A percentile compares a stretch with the other conserved stretches of the same genome.
These are phyloP conservation scores for Schizopora paradoxa DNA, from an alignment of 1,284 basidiomycete species.

Conservation along the genomic window DNA sequence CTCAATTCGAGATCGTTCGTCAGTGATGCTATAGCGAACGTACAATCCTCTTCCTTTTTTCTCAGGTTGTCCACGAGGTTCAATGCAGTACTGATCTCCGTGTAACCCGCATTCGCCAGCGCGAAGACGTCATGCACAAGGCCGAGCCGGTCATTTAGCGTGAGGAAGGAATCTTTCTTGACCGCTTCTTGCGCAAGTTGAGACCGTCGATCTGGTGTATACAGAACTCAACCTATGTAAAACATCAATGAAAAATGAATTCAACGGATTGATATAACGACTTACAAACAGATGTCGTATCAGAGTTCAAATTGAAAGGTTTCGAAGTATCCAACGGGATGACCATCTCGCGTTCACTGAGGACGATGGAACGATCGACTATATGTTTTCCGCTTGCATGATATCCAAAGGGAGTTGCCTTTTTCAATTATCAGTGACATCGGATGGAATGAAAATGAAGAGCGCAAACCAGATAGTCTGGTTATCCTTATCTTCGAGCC, in stretches of 20 bases:
- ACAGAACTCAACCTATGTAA: conserved; percentile 74
- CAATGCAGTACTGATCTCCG: conserved; percentile 73
- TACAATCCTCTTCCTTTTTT: conserved; percentile 66
- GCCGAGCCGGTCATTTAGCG: conserved; percentile 83
- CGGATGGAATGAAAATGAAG: background rate
- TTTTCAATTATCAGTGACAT: background rate
- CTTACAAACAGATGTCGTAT: conserved; percentile 86
- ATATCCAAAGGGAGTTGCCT: conserved; percentile 82
- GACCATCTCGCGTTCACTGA: conserved; percentile 66
- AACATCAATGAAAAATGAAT: background rate
- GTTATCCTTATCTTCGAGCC: conserved; percentile 77
- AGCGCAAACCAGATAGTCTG: conserved; percentile 76
- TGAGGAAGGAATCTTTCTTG: conserved; percentile 60
- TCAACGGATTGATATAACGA: conserved; percentile 16
- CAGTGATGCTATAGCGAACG: background rate
- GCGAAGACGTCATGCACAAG: conserved; percentile 79
- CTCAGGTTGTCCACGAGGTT: conserved; percentile 65
- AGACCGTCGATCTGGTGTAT: conserved; percentile 75
- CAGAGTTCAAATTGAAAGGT: conserved; percentile 85
- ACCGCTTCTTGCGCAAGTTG: conserved; percentile 80
- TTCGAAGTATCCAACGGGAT: conserved; percentile 67
- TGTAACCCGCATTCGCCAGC: conserved; percentile 76
- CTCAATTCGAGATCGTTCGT: conserved; percentile 2
- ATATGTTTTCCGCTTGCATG: conserved; percentile 51
- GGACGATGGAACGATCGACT: conserved; percentile 61